Base-by-base conservation (phyloP, 345 rosid genomes). In the Ceriops zippeliana region DNA sequence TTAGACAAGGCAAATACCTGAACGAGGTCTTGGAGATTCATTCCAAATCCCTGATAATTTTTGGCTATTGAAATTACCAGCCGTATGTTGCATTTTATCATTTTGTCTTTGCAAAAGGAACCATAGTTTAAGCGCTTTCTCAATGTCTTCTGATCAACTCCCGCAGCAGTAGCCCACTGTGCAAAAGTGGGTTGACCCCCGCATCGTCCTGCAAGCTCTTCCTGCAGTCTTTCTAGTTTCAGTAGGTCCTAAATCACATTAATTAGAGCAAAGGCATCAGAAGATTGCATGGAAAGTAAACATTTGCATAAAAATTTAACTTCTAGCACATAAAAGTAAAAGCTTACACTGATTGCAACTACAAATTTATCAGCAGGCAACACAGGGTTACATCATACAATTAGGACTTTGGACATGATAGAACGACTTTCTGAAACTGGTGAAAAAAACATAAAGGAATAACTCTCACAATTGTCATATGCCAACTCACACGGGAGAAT, bases 161-260 rank as follows among this genome's bases (percentile, higher is more conserved):
- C 90, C 58, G 96, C 97, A 31, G 96, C 97, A 67, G 92, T 83
- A 58, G 99, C 97, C 99, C 96, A 95, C 70, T 88, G 97, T 57
- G 78, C 78, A 71, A 88, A 83, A 70, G 89, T 85, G 42, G 97
- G 97, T 69, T 84, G 67, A 74, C 81, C 79, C n/a, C 92, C 96
- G 67, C 70, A 83, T 61, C 96, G 89, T 65, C 86, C 86, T 6
- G 69, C 72, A 63, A 95, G 89, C 84, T 87, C 96, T 72, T 76
- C 86, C 34, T 83, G 86, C 58, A 95, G 91, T 75, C 83, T 75
- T 84, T 95, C 97, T 60, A 93, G 85, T 84, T 89, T 93, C 81
- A 93, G 51, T 62, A 91, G 81, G 68, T 85, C 97, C 98, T 93
- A 78, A 71, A 73, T 54, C 16, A 71, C 61, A 63, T 49, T 38